A percentile compares a stretch with the other conserved stretches of the same genome.
phyloP scores from a whole-genome alignment of 805 yeast species.

The Ogataea chonburiensis region DNA sequence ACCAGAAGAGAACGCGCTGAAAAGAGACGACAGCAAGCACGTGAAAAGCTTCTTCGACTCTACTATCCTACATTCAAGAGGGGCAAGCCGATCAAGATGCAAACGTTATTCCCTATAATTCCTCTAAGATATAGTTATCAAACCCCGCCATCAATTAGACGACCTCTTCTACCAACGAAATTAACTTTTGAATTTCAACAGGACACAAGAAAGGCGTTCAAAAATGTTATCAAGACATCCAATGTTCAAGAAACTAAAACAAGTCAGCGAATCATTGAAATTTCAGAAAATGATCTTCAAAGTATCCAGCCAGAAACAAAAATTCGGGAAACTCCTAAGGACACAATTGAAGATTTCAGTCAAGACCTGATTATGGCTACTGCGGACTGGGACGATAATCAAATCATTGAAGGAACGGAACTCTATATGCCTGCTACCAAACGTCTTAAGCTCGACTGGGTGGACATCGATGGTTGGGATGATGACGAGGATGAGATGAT shows the following conservation, averaged over 20 bases:
- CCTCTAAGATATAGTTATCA: conserved; percentile 56
- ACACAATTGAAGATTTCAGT: conserved; percentile 40
- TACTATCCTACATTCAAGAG: conserved; percentile 65
- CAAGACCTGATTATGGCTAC: conserved; percentile 64
- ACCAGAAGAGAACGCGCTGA: conserved; percentile 22
- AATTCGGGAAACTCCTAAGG: conserved; percentile 20
- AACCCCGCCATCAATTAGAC: conserved; percentile 42
- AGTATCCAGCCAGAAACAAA: conserved; percentile 18
- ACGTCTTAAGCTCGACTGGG: conserved; percentile 30
- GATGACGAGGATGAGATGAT: conserved; percentile 66
- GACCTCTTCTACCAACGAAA: conserved; percentile 58
- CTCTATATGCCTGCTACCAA: conserved; percentile 23
- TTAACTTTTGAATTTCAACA: conserved; percentile 57
- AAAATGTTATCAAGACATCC: conserved; percentile 25
- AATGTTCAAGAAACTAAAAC: conserved; percentile 11
- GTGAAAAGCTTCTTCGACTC: conserved; percentile 38
- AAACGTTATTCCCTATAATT: conserved; percentile 57
- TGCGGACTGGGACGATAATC: conserved; percentile 76
- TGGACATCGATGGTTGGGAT: conserved; percentile 43
- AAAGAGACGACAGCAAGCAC: conserved; percentile 30
- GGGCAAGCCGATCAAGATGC: conserved; percentile 59
- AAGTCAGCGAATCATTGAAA: conserved; percentile 26
- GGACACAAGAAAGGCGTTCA: conserved; percentile 58
- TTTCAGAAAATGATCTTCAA: conserved; percentile 31
- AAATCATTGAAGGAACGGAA: conserved; percentile 51